Base-by-base conservation (phyloP, 495 filamentous ascomycete species). In the Trichoderma gamsii region DNA sequence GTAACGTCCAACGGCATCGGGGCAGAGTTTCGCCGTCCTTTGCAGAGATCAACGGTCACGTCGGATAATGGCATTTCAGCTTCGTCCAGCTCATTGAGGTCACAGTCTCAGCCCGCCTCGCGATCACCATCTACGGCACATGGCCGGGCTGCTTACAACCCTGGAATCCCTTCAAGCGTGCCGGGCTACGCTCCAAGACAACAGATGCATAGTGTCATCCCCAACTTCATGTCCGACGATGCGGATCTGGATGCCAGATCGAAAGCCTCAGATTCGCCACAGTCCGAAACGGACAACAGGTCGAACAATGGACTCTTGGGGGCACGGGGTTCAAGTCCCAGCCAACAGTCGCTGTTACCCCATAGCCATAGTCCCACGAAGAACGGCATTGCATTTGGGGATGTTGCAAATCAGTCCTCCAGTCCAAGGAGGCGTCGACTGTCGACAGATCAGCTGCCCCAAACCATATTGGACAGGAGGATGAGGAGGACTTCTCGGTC, bases 41-140 rank as follows among this genome's bases (percentile, higher is more conserved):
- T 83, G 25, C 83, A 85, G 64, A 76, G 84, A 69, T 80, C 80
- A 9, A 70, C 76, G 7, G 72, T 74, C 8, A 71, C 75, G 13
- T 76, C 72, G 43, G 82, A 83, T 21, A 69, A 80, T n/a, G 77
- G 74, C 18, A 66, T 74, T 66, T 71, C 73, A 35, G 67, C 73
- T 67, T 76, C 77, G 63, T 80, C 76, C 51, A 82, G 81, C 67
- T 70, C 80, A 27, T 73, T 85, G 69, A 79, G 84, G 68, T 86
- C 84, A 64, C 84, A 86, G 72, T 86, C 84, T 38, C 84, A 85
- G 71, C 84, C 84, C 66, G 83, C 84, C 7, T 78, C 80, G 46
- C 79, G 84, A 49, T 79, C 79, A 8, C 70, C 77, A 71, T 65
- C 70, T 32, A 41, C 68, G 16, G 61, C 73, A 15, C 71, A 69